Conservation (phyloP, 805 yeast species). For the Candida maris region DNA sequence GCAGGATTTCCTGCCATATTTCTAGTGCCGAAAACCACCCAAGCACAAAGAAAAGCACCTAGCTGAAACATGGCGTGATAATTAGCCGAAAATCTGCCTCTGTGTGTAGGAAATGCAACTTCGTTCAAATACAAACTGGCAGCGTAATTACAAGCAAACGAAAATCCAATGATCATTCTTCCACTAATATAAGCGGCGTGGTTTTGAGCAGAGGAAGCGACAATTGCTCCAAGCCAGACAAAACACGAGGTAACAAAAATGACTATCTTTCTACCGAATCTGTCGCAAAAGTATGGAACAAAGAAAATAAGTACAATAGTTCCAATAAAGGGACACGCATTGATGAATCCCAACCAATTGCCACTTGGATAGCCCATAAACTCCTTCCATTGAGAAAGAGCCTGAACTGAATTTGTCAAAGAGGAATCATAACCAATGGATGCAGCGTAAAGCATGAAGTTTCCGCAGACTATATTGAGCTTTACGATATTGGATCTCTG, state of each 20-base stretch:
- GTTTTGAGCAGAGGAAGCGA: conserved; percentile 17
- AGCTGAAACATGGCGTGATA: conserved; percentile 40
- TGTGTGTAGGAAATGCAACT: conserved; percentile 34
- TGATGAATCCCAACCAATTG: conserved; percentile 19
- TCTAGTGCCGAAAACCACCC: conserved; percentile 41
- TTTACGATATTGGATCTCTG: conserved; percentile 15
- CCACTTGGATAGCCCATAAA: conserved; percentile 18
- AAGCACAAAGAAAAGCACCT: conserved; percentile 40
- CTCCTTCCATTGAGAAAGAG: conserved; percentile 13
- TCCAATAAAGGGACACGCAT: conserved; percentile 19
- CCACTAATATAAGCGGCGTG: conserved; percentile 17
- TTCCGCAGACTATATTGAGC: conserved; percentile 11
- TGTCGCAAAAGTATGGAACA: conserved; percentile 15
- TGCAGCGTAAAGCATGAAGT: conserved; percentile 16
- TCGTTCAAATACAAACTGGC: conserved; percentile 25
- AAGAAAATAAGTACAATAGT: conserved; percentile 17
- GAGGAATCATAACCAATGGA: conserved; percentile 21
- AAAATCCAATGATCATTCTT: conserved; percentile 17
- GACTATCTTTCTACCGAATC: conserved; percentile 15
- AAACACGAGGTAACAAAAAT: conserved; percentile 10
- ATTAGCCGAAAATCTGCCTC: conserved; percentile 30
- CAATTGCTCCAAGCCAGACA: conserved; percentile 17
- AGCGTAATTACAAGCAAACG: conserved; percentile 17
- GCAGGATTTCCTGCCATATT: conserved; percentile 21
- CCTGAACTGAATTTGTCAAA: conserved; percentile 18